These are phyloP conservation scores for Erythrobasidium hasegawianum DNA, from an alignment of 1,284 basidiomycete genomes.

Conservation along the genomic window DNA sequence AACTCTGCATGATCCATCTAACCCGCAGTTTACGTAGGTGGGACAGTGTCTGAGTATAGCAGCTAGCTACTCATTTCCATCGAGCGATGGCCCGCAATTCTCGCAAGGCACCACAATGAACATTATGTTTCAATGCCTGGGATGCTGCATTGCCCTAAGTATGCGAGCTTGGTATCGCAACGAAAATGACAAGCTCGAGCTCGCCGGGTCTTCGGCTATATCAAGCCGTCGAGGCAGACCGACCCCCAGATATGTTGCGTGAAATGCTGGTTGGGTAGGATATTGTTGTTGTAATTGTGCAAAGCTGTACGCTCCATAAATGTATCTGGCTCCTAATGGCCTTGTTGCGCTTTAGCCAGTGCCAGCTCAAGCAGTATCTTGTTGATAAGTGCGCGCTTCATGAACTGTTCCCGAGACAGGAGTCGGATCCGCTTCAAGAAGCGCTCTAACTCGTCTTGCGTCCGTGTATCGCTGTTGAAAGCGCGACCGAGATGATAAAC, in stretches of 20 bases:
- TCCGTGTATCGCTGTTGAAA: conserved; percentile 66
- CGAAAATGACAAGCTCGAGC: conserved; percentile 51
- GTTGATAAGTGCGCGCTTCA: conserved; percentile 57
- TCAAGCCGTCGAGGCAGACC: too few species aligned
- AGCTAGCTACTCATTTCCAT: conserved; percentile 53
- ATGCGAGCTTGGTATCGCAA: conserved; percentile 50
- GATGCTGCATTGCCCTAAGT: conserved; percentile 47
- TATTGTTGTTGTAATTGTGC: too few species aligned
- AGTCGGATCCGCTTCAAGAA: conserved; percentile 85
- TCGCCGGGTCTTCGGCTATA: conserved; percentile 43
- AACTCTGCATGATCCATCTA: too few species aligned
- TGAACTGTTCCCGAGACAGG: conserved; percentile 89
- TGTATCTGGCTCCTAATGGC: not conserved
- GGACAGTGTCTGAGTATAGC: conserved; percentile 52
- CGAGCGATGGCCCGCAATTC: conserved; percentile 49
- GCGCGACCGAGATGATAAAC: conserved; percentile 95
- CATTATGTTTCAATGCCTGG: conserved; percentile 51
- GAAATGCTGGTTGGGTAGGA: too few species aligned
- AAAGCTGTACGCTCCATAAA: too few species aligned
- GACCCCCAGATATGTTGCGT: too few species aligned
- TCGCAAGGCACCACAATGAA: conserved; percentile 51
- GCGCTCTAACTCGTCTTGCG: conserved; percentile 79
- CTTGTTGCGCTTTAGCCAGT: conserved; percentile 24
- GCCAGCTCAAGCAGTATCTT: conserved; percentile 43
- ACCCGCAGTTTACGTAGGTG: too few species aligned